Evolutionary conservation across 306 rosid species (phyloP).

Genomic region (Hylodesmum podocarpum): DNA sequence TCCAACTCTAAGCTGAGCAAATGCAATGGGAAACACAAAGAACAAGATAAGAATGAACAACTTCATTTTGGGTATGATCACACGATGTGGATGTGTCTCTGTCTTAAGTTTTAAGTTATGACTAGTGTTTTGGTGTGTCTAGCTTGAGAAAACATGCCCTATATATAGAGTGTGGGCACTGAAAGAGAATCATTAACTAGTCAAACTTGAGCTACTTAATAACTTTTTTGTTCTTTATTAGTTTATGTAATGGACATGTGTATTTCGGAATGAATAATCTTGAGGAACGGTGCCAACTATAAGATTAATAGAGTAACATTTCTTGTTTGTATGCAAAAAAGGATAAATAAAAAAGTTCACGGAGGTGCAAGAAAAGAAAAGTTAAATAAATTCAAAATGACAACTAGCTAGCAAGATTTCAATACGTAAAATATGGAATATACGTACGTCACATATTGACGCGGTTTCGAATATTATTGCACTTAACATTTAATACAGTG

Average conservation of each 20-base stretch:
- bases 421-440: neutral
- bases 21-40: conserved; percentile 28
- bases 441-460: neutral
- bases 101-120: neutral
- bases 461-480: conserved; percentile 14
- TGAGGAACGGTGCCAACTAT: neutral
- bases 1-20: conserved; percentile 41
- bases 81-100: too few relatives aligned
- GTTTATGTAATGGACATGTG: neutral
- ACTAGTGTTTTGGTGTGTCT: neutral
- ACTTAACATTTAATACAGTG: neutral
- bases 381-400: neutral
- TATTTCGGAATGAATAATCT: neutral
- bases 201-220: conserved; percentile 5
- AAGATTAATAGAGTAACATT: neutral
- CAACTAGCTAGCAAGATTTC: conserved; percentile 5
- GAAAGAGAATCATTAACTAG: neutral
- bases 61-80: conserved; percentile 10
- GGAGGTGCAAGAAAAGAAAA: neutral
- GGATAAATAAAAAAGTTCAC: too few relatives aligned
- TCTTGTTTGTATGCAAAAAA: conserved; percentile 7
- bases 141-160: neutral
- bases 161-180: conserved; percentile 14
- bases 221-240: neutral
- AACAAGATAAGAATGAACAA: neutral